Base-by-base conservation (phyloP, 176 grass and related monocot species). In the Avena sativa region DNA sequence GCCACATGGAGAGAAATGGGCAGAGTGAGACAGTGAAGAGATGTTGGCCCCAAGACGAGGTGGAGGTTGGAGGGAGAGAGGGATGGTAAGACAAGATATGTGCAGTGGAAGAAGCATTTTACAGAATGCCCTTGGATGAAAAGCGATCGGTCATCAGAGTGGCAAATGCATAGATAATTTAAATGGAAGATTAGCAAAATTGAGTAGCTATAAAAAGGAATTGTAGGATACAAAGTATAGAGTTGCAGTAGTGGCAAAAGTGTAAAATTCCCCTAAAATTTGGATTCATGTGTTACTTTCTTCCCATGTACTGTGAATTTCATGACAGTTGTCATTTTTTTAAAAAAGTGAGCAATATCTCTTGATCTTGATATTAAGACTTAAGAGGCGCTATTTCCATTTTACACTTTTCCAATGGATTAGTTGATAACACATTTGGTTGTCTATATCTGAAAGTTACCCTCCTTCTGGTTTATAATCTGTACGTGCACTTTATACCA, bases 181-280 rank as follows among this genome's bases (percentile, higher is more conserved):
- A 48, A 72, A 73, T 20, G 11, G 70, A 73, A 73, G 19, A 47
- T n/a, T 73, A 2, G 62, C 19, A 73, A 48, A 6, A 48, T 20
- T 48, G 43, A 73, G 70, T 48, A 47, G 43, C 70, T 73, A 4
- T 16, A 49, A 51, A 13, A 28, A 75, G n/a, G 26, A 25, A 74
- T 74, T 11, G 71, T 21, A 53, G 48, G 73, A 53, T 55, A 76
- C 8, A 53, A 53, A 53, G 25, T 53, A 19, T 75, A 76, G 48
- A 76, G 47, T 30, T 75, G 48, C 14, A 67, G 13, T 34, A 67
- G 30, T 52, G 73, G n/a, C 47, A 67, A 34, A 36, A 28, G 6
- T 51, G 23, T 17, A 75, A 21, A 75, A 52, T 23, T 75, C n/a
- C 47, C 13, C 72, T 70, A 73, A 89, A 83, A 61, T 88, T 77